Percentiles rank a stretch among this genome's conserved stretches.
These are phyloP conservation scores for Diospyros kaki DNA, from an alignment of 148 eudicot genomes.

Conservation along the genomic window DNA sequence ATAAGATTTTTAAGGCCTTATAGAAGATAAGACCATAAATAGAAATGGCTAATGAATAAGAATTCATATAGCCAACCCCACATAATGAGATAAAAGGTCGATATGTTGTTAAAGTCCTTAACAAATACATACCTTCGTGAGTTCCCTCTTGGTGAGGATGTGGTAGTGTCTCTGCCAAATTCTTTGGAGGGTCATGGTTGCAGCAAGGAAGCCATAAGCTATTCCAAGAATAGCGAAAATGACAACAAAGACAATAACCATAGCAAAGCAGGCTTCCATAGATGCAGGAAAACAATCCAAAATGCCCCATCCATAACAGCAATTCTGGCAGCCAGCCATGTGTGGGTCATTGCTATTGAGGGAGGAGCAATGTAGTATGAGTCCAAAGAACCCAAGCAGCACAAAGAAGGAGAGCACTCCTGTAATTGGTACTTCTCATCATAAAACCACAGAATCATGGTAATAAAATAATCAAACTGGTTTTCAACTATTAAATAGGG, in stretches of 20 bases:
- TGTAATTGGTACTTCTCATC: constrained; percentile 17
- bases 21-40: too few species aligned
- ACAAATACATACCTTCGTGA: constrained; percentile 57
- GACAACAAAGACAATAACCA: constrained; percentile 71
- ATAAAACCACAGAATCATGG: constrained; percentile 1
- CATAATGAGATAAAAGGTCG: too few species aligned
- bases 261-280: constrained; percentile 76
- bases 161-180: constrained; percentile 97
- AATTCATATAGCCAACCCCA: too few species aligned
- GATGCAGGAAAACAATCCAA: constrained; percentile 89
- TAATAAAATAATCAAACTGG: not conserved
- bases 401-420: constrained; percentile 83
- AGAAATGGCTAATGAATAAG: too few species aligned
- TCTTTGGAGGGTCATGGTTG: constrained; percentile 82
- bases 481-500: not conserved
- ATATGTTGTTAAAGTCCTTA: too few species aligned
- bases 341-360: constrained; percentile 59
- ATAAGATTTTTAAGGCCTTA: too few species aligned
- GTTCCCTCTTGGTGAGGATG: constrained; percentile 88
- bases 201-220: constrained; percentile 86
- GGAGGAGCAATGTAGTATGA: constrained; percentile 72
- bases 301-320: constrained; percentile 89
- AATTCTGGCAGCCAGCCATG: constrained; percentile 83
- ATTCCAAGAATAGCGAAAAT: constrained; percentile 86
- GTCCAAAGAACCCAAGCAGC: constrained; percentile 76